Evolutionary conservation across 306 rosid genomes (phyloP), one percentile per base, ranked within the genome.

Genomic region (Rosa chinensis): DNA sequence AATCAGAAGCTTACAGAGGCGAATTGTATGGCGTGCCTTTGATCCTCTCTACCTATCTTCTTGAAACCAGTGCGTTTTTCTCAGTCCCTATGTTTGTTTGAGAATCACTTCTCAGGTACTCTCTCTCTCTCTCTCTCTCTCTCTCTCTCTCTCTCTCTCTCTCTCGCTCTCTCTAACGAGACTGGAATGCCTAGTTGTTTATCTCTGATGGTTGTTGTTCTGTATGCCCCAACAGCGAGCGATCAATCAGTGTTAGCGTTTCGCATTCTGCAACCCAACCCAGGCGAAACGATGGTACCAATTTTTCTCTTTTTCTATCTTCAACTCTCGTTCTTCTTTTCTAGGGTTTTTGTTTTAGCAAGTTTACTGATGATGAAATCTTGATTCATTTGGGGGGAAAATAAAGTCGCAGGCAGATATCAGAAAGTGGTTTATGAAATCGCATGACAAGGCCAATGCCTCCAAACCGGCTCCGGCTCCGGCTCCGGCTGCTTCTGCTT

Each of bases 391-490:
- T n/a, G 61, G 28, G 28, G 28, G 44, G 45, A 12, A 25, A 40
- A 40, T 72, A 17, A 53, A 79, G 77, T 78, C 82, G 28, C 89
- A 85, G 84, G 77, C 75, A 35, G 99, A 95, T 84, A 93, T 93
- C 69, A 79, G 99, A 75, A 95, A 93, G 82, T 93, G 99, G 99
- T 95, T 95, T 87, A 91, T 93, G 97, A 95, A 93, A 86, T 82
- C 98, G 2, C 98, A 93, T 68, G 92, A 84, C 50, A 93, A 90
- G 81, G 83, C 76, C 18, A 89, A 80, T 77, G 91, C 77, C 72
- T 69, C 63, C 47, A 85, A 81, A 53, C 75, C 78, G 37, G 58
- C 85, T 16, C 37, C 75, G 40, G 45, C 85, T 18, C 37, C 75
- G 40, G 45, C 85, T 18, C 53, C 55, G 16, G 71, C 61, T 62